A percentile compares a stretch with the other conserved stretches of the same genome.
These are phyloP conservation scores for Zangia roseola DNA, from an alignment of 768 basidiomycete genomes.

Conservation along the genomic window DNA sequence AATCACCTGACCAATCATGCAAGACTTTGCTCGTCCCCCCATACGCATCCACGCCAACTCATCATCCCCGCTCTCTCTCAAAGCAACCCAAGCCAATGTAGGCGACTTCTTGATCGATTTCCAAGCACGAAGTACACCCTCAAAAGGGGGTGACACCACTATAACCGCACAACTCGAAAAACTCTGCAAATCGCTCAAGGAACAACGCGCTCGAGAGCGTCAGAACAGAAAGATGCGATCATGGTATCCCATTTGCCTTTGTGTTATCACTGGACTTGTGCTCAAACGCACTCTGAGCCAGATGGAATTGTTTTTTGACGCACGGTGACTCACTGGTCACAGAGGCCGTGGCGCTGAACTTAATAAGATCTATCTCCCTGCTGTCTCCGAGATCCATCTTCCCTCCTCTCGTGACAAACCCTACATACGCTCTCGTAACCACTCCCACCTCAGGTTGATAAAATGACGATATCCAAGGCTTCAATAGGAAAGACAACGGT, in stretches of 20 bases:
- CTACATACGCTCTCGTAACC: too few relatives aligned
- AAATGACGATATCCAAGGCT: too few relatives aligned
- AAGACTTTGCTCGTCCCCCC: conserved; percentile 47
- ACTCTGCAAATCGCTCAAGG: conserved; percentile 49
- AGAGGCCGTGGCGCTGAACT: too few relatives aligned
- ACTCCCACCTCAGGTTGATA: too few relatives aligned
- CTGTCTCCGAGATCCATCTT: too few relatives aligned
- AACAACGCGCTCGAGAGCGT: conserved; percentile 38
- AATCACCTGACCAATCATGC: conserved; percentile 37
- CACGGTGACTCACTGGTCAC: too few relatives aligned
- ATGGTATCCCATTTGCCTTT: neutral
- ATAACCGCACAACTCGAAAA: conserved; percentile 62
- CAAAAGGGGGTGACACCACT: conserved; percentile 52
- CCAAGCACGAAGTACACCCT: conserved; percentile 42
- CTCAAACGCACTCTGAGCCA: neutral
- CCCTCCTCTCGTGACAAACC: too few relatives aligned
- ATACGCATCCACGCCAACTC: conserved; percentile 43
- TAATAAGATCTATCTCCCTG: too few relatives aligned
- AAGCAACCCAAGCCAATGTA: conserved; percentile 39
- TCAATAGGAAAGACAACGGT: too few relatives aligned
- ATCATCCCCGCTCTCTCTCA: conserved; percentile 38
- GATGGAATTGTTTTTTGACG: too few relatives aligned
- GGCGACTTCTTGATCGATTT: conserved; percentile 51
- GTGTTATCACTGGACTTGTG: neutral
- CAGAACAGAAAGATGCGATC: conserved; percentile 4